These are phyloP conservation scores for Ascochyta lentis DNA, from an alignment of 2,329 filamentous ascomycete genomes.

Conservation along the genomic window DNA sequence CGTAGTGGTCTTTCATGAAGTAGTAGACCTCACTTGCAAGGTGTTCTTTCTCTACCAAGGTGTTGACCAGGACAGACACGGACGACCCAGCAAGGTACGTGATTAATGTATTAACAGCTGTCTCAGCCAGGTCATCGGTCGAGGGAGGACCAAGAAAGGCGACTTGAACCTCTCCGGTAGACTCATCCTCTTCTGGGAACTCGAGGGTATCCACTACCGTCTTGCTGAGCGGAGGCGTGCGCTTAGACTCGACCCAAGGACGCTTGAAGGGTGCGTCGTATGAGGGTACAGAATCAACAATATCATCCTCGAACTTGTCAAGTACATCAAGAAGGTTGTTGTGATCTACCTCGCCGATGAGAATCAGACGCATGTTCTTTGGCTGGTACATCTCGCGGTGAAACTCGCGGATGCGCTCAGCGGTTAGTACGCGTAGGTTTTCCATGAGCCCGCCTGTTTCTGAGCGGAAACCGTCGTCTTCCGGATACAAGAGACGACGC, in stretches of 20 bases:
- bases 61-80: conserved; percentile 88
- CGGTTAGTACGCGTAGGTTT: conserved; percentile 81
- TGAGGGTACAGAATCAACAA: conserved; percentile 80
- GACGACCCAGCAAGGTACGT: conserved; percentile 93
- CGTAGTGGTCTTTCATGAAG: conserved; percentile 79
- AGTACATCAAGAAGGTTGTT: conserved; percentile 78
- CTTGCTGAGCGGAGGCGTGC: conserved; percentile 73
- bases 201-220: conserved; percentile 80
- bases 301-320: conserved; percentile 86
- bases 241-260: conserved; percentile 89
- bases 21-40: conserved; percentile 85
- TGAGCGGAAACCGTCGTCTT: conserved; percentile 90
- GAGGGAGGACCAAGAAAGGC: conserved; percentile 87
- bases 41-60: conserved; percentile 90
- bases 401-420: conserved; percentile 91
- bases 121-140: conserved; percentile 66
- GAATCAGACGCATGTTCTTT: conserved; percentile 87
- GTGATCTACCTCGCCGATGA: conserved; percentile 92
- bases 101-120: conserved; percentile 79
- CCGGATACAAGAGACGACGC: conserved; percentile 81
- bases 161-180: conserved; percentile 84
- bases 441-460: conserved; percentile 99
- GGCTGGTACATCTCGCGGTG: conserved; percentile 98
- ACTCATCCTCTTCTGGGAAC: conserved; percentile 97
- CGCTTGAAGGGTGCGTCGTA: conserved; percentile 78